These are phyloP conservation scores for Erysiphe neolycopersici DNA, from an alignment of 2,329 filamentous ascomycete species.

Conservation along the genomic window DNA sequence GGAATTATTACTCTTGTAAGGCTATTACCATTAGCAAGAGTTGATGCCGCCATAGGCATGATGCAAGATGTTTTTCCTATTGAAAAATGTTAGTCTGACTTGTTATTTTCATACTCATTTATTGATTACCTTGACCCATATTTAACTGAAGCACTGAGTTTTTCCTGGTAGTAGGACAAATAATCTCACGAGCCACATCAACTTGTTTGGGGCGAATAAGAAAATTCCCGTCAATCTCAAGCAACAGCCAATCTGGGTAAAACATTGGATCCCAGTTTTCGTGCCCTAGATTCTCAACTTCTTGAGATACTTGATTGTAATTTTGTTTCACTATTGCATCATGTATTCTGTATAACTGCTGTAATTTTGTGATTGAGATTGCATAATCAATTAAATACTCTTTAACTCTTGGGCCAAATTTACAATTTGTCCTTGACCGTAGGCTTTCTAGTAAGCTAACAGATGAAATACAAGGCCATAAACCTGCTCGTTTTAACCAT, in stretches of 20 bases:
- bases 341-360: conserved; percentile 19
- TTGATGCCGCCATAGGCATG: conserved; percentile 23
- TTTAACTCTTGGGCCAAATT: conserved; percentile 15
- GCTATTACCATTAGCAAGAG: conserved; percentile 18
- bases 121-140: conserved; percentile 30
- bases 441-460: conserved; percentile 18
- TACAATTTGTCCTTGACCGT: conserved; percentile 11
- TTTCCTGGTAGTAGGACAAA: conserved; percentile 21
- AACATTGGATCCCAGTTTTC: conserved; percentile 14
- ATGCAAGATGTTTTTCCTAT: conserved; percentile 30
- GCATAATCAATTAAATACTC: conserved; percentile 17
- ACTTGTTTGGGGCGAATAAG: conserved; percentile 34
- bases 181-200: conserved; percentile 32
- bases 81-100: too few species aligned
- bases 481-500: conserved; percentile 17
- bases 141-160: conserved; percentile 40
- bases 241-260: conserved; percentile 32
- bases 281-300: conserved; percentile 17
- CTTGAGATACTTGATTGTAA: conserved; percentile 13
- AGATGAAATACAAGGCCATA: conserved; percentile 18
- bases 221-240: conserved; percentile 41
- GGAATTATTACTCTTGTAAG: conserved; percentile 20
- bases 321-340: conserved; percentile 14
- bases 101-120: too few species aligned
- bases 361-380: conserved; percentile 16